Conservation (phyloP, 2,329 filamentous ascomycete species). For the Emmonsiellopsis sp. region DNA sequence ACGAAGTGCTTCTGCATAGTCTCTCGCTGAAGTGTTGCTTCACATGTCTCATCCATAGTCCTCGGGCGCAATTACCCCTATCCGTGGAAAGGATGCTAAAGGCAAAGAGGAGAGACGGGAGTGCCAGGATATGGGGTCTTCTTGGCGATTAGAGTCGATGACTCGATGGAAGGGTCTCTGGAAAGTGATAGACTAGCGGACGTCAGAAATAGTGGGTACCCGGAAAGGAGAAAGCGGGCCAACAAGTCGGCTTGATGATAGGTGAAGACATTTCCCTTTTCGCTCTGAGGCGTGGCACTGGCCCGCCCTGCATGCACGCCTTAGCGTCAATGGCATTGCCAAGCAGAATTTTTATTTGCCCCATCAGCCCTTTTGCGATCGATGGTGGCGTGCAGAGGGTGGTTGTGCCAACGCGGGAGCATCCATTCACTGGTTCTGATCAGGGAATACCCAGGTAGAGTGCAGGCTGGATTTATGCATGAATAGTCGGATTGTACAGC, state of each 20-base stretch:
- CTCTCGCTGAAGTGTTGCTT: no score
- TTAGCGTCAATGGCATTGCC: not conserved
- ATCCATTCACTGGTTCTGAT: not conserved
- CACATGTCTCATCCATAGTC: no score
- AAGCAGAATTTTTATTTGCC: not conserved
- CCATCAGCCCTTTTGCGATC: not conserved
- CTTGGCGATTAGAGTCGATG: not conserved
- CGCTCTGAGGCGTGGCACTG: not conserved
- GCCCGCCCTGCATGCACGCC: not conserved
- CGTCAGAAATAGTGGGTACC: not conserved
- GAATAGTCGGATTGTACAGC: no score
- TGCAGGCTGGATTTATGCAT: no score
- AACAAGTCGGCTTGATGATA: not conserved
- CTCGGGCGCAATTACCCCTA: no score
- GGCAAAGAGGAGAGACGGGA: no score
- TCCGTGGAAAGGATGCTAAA: no score
- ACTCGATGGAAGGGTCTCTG: not conserved
- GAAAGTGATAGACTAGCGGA: not conserved
- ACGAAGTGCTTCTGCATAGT: no score
- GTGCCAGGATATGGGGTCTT: no score
- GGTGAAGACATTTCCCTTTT: not conserved
- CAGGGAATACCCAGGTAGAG: not conserved
- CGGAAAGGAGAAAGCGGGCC: not conserved
- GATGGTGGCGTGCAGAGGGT: not conserved
- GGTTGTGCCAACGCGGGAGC: not conserved